These are phyloP conservation scores for Pseudogymnoascus sp. DNA, from an alignment of 2,329 filamentous ascomycete species.

Conservation along the genomic window DNA sequence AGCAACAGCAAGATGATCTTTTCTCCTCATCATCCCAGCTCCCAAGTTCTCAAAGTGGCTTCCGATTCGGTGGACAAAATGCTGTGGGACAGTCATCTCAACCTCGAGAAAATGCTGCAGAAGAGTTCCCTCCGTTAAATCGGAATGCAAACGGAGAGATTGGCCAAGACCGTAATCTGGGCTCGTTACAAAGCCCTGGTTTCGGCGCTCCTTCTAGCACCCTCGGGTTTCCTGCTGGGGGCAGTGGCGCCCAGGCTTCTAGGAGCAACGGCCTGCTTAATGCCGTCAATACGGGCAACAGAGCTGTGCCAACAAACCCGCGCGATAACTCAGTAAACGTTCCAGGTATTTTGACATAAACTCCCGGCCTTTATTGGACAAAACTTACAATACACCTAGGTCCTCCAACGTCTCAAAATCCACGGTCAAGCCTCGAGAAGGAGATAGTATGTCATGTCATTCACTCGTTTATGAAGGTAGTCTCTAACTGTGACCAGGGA, in stretches of 20 bases:
- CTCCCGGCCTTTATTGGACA: background rate
- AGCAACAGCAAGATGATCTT: conserved; percentile 29
- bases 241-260: conserved; percentile 32
- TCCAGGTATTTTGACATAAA: background rate
- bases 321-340: background rate
- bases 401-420: background rate
- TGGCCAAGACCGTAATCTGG: conserved; percentile 44
- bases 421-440: background rate
- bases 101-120: conserved; percentile 39
- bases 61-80: conserved; percentile 28
- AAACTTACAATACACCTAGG: background rate
- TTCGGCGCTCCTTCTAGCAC: conserved; percentile 41
- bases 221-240: conserved; percentile 25
- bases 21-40: conserved; percentile 27
- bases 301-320: conserved; percentile 28
- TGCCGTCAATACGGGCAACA: conserved; percentile 51
- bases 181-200: conserved; percentile 45
- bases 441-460: background rate
- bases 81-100: conserved; percentile 29
- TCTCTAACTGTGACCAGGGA: background rate
- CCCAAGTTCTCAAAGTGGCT: conserved; percentile 24
- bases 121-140: conserved; percentile 56
- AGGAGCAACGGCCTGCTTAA: conserved; percentile 55
- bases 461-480: background rate
- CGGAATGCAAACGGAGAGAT: conserved; percentile 49